Conservation (phyloP, 78 protist genomes). For the Dictyostelium firmibasis region DNA sequence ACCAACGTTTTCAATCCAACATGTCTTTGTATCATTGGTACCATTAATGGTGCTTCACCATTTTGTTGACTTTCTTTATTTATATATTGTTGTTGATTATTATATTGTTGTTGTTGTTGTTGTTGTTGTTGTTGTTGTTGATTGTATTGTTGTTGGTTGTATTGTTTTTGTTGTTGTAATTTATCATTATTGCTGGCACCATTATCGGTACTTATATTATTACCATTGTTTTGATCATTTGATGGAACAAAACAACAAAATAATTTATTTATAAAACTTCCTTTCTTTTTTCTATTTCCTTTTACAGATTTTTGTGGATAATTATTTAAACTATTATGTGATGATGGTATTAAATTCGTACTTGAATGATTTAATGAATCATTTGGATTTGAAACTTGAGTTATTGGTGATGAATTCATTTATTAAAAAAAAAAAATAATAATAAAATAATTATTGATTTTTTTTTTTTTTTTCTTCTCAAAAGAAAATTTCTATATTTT, state of each 20-base stretch:
- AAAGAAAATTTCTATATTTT: neutral
- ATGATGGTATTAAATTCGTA: neutral
- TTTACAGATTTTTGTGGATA: neutral
- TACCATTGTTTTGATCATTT: neutral
- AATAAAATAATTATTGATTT: neutral
- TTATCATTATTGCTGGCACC: neutral
- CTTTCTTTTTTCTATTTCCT: conserved; percentile 4
- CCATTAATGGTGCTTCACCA: neutral
- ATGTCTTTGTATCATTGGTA: conserved; percentile 7
- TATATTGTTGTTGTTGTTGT: neutral
- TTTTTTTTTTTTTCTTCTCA: too few relatives aligned
- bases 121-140: neutral
- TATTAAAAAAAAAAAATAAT: neutral
- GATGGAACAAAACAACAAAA: conserved; percentile 1
- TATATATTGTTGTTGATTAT: conserved; percentile 9
- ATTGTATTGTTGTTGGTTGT: neutral
- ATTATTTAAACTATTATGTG: neutral
- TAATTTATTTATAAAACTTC: neutral
- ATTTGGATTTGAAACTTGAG: neutral
- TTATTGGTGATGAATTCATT: neutral
- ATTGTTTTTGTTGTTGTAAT: neutral
- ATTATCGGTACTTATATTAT: neutral
- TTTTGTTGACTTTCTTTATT: neutral
- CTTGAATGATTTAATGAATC: conserved; percentile 6
- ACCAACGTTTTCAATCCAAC: conserved; percentile 78